phyloP scores from a whole-genome alignment of 371 early-diverging fungal genomes.

The Circinella minor region DNA sequence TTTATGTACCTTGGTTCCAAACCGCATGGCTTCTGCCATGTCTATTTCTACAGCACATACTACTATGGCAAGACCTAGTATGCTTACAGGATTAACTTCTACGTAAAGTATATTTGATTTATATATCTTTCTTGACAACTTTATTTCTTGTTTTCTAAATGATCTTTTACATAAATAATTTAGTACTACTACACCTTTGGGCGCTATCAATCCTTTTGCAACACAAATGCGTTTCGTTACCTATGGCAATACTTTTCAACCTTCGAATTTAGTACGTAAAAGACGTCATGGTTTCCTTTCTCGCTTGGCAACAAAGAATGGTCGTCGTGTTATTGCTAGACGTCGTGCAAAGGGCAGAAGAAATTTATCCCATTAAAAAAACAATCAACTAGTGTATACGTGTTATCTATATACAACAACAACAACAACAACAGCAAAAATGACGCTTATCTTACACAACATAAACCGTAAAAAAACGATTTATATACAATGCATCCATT shows the following conservation, averaged over 20 bases:
- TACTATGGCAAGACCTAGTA: neutral
- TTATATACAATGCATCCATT: no score
- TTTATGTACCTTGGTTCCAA: constrained; percentile 7
- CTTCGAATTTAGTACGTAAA: constrained; percentile 89
- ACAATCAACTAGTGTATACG: neutral
- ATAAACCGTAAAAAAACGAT: no score
- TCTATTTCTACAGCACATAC: neutral
- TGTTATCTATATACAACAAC: neutral
- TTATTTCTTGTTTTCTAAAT: no score
- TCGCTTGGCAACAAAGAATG: constrained; percentile 79
- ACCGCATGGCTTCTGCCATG: constrained; percentile 3
- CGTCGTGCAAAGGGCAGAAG: constrained; percentile 88
- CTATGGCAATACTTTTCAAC: constrained; percentile 94
- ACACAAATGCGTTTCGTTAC: constrained; percentile 73
- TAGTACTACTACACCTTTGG: constrained; percentile 1
- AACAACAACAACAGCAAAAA: no score
- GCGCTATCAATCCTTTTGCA: constrained; percentile 24
- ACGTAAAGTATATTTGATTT: neutral
- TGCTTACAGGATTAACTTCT: neutral
- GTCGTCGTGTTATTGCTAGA: constrained; percentile 77
- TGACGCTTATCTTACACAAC: no score
- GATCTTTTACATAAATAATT: neutral
- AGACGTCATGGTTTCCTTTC: constrained; percentile 90
- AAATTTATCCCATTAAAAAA: constrained; percentile 75
- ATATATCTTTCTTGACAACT: neutral